phyloP scores from a whole-genome alignment of 2,329 filamentous ascomycete species.

The Colletotrichum sp. region DNA sequence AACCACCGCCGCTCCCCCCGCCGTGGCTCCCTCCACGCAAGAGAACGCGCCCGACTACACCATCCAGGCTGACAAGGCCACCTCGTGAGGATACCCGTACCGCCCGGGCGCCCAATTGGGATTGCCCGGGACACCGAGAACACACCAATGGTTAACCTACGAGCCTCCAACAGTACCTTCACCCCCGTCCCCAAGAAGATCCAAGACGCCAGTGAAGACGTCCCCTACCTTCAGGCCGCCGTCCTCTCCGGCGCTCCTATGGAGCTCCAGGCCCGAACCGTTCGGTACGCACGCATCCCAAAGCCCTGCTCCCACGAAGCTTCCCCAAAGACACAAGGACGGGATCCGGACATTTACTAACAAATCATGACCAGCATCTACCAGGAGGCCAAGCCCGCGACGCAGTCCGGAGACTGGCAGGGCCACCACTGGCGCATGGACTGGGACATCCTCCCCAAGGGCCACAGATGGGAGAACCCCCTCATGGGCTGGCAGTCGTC shows the following conservation, averaged over 20 bases:
- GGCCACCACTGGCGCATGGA: conserved; percentile 94
- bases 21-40: conserved; percentile 39
- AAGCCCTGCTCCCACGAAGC: background rate
- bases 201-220: conserved; percentile 88
- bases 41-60: conserved; percentile 82
- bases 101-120: background rate
- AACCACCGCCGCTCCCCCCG: conserved; percentile 30
- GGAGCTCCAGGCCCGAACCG: conserved; percentile 91
- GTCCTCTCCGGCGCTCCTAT: conserved; percentile 90
- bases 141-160: conserved; percentile 3
- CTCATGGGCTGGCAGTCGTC: conserved; percentile 99
- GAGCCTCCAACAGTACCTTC: conserved; percentile 68
- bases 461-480: conserved; percentile 97
- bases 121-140: background rate
- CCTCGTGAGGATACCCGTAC: conserved; percentile 69
- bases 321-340: background rate
- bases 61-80: conserved; percentile 83
- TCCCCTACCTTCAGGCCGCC: conserved; percentile 77
- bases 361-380: conserved; percentile 72
- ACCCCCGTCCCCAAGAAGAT: conserved; percentile 89
- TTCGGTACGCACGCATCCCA: conserved; percentile 68
- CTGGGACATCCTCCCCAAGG: conserved; percentile 92
- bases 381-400: conserved; percentile 89
- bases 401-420: conserved; percentile 91
- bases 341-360: background rate